Percentiles rank a stretch among this genome's conserved stretches.
Conservation (phyloP, 2,329 filamentous ascomycete species). For the Xylariaceae sp. region DNA sequence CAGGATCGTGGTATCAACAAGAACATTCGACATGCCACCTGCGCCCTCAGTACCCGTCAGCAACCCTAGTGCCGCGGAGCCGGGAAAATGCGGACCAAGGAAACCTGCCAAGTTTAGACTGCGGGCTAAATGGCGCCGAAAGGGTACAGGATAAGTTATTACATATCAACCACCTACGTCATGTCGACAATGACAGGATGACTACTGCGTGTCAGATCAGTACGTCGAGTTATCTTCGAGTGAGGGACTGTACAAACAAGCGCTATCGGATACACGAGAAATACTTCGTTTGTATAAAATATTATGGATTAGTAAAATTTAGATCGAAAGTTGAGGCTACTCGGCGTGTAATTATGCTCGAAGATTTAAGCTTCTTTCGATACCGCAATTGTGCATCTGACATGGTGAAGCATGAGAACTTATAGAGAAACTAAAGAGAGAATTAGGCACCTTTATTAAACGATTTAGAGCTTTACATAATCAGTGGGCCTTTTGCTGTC, state of each 20-base stretch:
- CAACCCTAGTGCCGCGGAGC: background rate
- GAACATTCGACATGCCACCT: background rate
- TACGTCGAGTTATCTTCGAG: slow-evolving; percentile 2
- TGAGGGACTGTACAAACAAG: slow-evolving; percentile 22
- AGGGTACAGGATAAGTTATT: background rate
- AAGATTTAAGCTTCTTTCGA: no score
- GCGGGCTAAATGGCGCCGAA: slow-evolving; percentile 1
- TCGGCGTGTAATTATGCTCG: no score
- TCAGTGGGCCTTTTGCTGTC: no score
- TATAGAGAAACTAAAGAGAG: background rate
- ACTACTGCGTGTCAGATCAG: slow-evolving; percentile 10
- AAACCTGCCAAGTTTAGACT: background rate
- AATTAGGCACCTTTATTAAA: no score
- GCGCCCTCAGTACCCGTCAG: background rate
- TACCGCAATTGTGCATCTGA: no score
- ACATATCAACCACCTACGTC: background rate
- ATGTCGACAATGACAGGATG: slow-evolving; percentile 22
- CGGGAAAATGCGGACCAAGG: background rate
- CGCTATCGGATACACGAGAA: slow-evolving; percentile 12
- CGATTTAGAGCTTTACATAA: no score
- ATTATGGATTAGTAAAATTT: background rate
- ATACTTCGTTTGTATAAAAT: slow-evolving; percentile 32
- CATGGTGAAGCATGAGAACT: no score
- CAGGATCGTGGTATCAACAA: background rate
- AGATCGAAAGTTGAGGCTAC: background rate